Evolutionary conservation across 2,329 filamentous ascomycete genomes (phyloP).

Genomic region (Trichoderma asperellum): DNA sequence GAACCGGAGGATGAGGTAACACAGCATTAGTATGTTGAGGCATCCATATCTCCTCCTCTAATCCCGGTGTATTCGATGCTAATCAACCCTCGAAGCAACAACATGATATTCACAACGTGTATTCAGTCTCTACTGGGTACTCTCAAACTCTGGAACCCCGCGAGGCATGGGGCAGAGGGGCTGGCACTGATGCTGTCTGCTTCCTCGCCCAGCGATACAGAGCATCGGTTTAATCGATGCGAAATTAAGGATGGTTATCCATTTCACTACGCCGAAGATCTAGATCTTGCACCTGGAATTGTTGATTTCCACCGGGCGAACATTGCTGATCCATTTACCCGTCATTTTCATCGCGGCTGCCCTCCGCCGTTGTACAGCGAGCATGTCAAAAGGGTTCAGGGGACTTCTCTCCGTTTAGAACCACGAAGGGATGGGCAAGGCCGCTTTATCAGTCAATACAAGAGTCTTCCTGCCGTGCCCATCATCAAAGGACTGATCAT

Average conservation of each 20-base stretch:
- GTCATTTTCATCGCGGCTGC: neutral
- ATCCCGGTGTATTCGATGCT: neutral
- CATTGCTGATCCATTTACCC: neutral
- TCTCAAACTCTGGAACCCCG: conserved; percentile 12
- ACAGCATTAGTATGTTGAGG: conserved; percentile 5
- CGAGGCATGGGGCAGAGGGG: conserved; percentile 2
- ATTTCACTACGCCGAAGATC: conserved; percentile 20
- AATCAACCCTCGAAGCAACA: neutral
- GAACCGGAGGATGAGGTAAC: conserved; percentile 1
- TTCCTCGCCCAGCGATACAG: conserved; percentile 23
- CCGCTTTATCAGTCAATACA: neutral
- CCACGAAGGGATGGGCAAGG: neutral
- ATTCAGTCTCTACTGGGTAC: conserved; percentile 17
- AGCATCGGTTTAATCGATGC: conserved; percentile 12
- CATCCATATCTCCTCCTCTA: neutral
- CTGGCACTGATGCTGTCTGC: conserved; percentile 3
- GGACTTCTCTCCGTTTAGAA: conserved; percentile 13
- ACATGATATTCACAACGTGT: conserved; percentile 10
- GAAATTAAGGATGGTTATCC: conserved; percentile 17
- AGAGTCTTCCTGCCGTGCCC: conserved; percentile 1
- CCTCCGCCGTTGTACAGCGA: neutral
- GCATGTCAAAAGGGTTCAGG: conserved; percentile 1
- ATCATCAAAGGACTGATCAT: conserved; percentile 15
- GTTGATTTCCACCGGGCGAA: conserved; percentile 5
- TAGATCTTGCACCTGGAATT: conserved; percentile 3